Base-by-base conservation (phyloP, 2,329 filamentous ascomycete species). In the Alternaria ethzedia region DNA sequence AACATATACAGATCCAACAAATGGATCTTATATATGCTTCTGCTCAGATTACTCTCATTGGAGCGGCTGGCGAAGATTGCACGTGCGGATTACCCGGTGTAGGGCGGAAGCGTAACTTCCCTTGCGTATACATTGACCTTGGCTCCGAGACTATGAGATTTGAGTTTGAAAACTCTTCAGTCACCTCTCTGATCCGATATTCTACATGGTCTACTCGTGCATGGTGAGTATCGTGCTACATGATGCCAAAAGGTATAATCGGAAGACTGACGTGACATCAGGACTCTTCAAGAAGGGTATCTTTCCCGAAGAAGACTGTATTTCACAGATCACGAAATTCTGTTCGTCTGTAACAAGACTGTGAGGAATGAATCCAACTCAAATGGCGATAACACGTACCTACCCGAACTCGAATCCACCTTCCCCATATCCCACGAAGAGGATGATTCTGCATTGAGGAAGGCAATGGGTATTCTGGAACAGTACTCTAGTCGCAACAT, bases 181-280 rank as follows among this genome's bases (percentile, higher is more conserved):
- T 17, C 36, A 1, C 36, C n/a, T 6, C n/a, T 0, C 47, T 0
- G 0, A 51, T 51, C 6, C 0, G 1, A 15, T 3, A 15, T 15
- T 32, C 26, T 2, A 32, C 17, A 20, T 51, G 47, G 17, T 51
- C 47, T 5, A 51, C 17, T 32, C 26, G 47, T 9, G 26, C 26
- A 15, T 51, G 17, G 47, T 32, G 12, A 25, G 8, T 25, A 7
- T 7, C 8, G 25, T 25, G 25, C 25, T 25, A 9, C 25, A 25
- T 25, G 8, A 8, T 9, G 25, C 25, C 25, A 7, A 25, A 25
- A 32, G 26, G 0, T 32, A 13, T 32, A n/a, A n/a, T n/a, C n/a
- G n/a, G n/a, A n/a, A 32, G 20, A 0, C 26, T 21, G 1, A 51
- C 17, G 11, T 17, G 9, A 10, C 11, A 5, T 2, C 4, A 51